phyloP scores from a whole-genome alignment of 441 rosid genomes.

The Populus hybrid region DNA sequence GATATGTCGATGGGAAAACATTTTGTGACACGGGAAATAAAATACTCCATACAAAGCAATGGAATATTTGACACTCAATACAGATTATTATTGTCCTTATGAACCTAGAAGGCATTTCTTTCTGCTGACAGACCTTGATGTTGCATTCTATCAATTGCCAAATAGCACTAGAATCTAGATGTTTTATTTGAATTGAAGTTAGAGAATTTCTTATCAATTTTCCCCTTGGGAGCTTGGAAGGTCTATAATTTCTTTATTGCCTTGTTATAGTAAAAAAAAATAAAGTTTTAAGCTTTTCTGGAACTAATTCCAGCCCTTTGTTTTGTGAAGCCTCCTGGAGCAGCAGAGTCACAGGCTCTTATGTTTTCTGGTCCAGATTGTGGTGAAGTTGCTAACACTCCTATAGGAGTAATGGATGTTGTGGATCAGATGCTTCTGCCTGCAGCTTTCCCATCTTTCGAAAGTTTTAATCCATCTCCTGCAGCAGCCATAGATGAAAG shows the following conservation, averaged over 20 bases:
- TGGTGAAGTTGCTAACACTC: conserved; percentile 86
- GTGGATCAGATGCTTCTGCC: conserved; percentile 87
- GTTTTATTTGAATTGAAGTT: background rate
- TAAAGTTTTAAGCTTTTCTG: background rate
- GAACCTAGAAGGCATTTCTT: background rate
- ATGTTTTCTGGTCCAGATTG: conserved; percentile 79
- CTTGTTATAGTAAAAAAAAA: background rate
- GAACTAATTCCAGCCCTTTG: conserved; percentile 10
- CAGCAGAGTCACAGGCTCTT: conserved; percentile 95
- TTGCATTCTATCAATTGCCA: background rate
- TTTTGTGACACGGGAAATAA: background rate
- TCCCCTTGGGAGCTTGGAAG: background rate
- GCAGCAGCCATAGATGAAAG: conserved; percentile 49
- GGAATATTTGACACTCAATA: background rate
- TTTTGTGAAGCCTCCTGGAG: conserved; percentile 95
- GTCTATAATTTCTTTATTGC: background rate
- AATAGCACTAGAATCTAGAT: background rate
- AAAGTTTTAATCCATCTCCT: conserved; percentile 72
- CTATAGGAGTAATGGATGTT: conserved; percentile 69
- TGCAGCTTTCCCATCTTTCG: conserved; percentile 75
- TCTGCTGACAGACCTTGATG: background rate
- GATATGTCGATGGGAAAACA: background rate
- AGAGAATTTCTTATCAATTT: background rate
- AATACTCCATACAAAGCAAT: background rate
- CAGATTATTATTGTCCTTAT: background rate